Evolutionary conservation across 371 early-diverging fungal species (phyloP).

Genomic region (Mucor piriformis): DNA sequence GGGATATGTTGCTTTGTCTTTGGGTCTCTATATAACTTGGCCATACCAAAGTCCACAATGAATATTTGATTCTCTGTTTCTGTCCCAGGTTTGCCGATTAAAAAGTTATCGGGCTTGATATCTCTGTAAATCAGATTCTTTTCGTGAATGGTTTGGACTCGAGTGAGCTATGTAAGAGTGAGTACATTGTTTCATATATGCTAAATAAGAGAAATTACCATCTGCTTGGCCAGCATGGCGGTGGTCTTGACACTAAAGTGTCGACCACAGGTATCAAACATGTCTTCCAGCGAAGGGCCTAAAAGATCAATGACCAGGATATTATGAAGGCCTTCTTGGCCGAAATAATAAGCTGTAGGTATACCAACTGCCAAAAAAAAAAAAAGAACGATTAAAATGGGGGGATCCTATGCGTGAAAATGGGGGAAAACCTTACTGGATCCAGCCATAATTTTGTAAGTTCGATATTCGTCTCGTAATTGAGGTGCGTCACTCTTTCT

Average conservation of each 20-base stretch:
- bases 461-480: slow-evolving; percentile 90
- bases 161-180: slow-evolving; percentile 60
- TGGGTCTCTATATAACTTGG: slow-evolving; percentile 93
- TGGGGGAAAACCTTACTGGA: slow-evolving; percentile 56
- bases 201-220: slow-evolving; percentile 57
- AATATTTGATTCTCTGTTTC: slow-evolving; percentile 67
- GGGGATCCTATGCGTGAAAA: too few species aligned
- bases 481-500: slow-evolving; percentile 94
- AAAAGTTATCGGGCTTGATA: slow-evolving; percentile 99
- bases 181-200: background rate
- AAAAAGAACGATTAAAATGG: too few species aligned
- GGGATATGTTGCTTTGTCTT: slow-evolving; percentile 94
- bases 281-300: slow-evolving; percentile 93
- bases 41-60: slow-evolving; percentile 97
- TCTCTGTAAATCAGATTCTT: slow-evolving; percentile 96
- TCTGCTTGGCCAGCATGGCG: slow-evolving; percentile 93
- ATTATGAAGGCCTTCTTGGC: slow-evolving; percentile 94
- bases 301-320: slow-evolving; percentile 94
- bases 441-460: slow-evolving; percentile 86
- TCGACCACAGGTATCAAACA: slow-evolving; percentile 92
- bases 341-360: slow-evolving; percentile 90
- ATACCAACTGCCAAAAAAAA: slow-evolving; percentile 65
- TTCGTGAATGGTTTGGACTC: slow-evolving; percentile 93
- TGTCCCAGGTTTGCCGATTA: slow-evolving; percentile 81
- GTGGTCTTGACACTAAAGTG: slow-evolving; percentile 90